Base-by-base conservation (phyloP, 2,329 filamentous ascomycete genomes). In the Claviceps lovelessii region DNA sequence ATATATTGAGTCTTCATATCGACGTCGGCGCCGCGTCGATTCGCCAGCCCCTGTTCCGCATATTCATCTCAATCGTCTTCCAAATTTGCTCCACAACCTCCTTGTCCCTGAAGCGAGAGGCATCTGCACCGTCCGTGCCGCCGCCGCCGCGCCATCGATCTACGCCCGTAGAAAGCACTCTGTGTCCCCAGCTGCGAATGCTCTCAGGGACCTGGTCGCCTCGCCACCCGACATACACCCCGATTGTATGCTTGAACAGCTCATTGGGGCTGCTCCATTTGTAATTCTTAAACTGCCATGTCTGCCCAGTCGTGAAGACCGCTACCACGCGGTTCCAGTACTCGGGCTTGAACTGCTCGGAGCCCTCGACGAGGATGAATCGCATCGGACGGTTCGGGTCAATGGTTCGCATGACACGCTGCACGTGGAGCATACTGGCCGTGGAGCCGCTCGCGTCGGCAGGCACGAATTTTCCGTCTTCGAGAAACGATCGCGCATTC, bases 211-310 rank as follows among this genome's bases (percentile, higher is more conserved):
- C 71, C 58, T 83, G 78, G 65, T 97, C 90, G 51, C 88, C 90
- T 58, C 86, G 81, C 88, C 90, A 97, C 4, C 93, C 93, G 2
- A 98, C 83, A 65, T 88, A 95, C 51, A 98, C 75, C 55, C 93
- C 93, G 15, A 89, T 76, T 2, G 89, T 87, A 65, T 96, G 88
- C 61, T 83, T 82, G 73, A 98, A 98, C 51, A 98, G 76, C 65
- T 97, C 93, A 15, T 83, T 79, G 0, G 93, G 88, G 55, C 86
- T 85, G 61, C 85, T 85, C 89, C 93, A 98, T 71, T 95, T 95
- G 79, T 98, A 98, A 61, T 83, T 87, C 73, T 96, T 95, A 74
- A 98, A 98, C 72, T 98, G 93, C 93, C 93, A 98, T 10, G 86
- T 84, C 73, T 98, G 93, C 39, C 93, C 93, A 0, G 93, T 98